Evolutionary conservation across 139 green algal genomes (phyloP), one percentile per base, ranked within the genome.

Genomic region (Chlorella sp.): DNA sequence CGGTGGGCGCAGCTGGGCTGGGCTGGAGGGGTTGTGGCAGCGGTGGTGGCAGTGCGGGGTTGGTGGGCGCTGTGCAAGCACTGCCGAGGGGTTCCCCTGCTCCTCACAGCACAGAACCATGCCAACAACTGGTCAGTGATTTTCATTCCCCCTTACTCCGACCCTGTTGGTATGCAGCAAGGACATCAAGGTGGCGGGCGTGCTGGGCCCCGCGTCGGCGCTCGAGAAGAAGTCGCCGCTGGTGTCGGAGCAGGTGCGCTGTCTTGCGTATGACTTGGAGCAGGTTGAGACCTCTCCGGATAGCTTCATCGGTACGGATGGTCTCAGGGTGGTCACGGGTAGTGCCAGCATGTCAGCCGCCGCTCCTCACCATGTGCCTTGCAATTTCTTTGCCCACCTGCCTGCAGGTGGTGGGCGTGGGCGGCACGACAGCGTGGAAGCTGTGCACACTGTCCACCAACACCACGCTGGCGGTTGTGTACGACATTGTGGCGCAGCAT

Each of bases 371-470:
- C 26, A 5, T 40, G 43, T 38, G 24, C 16, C 70, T 24, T 24
- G 40, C 44, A 51, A 44, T 60, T 20, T 6, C 73, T 43, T 41
- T 28, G 28, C 48, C n/a, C 13, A 14, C 8, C 1, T 17, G 34
- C 60, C 28, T 32, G 68, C 81, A 85, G 81, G 87, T 99, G 20
- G 97, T 99, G 30, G 97, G 97, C 38, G 80, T 97, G 68, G 97
- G 97, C 40, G 93, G 94, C 81, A 99, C 97, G 13, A 97, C 91
- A 30, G 83, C 80, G n/a, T 99, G 97, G 97, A 94, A 94, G 84
- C 84, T 99, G 84, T 92, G 87, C 67, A 90, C 89, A 34, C 79
- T 99, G 64, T 93, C 95, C 80, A 73, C 88, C 22, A 86, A 90
- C 58, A 98, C 96, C n/a, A 95, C 93, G 5, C 77, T 97, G 51